Base-by-base conservation (phyloP, 305 asterid species). In the Striga hermonthica region DNA sequence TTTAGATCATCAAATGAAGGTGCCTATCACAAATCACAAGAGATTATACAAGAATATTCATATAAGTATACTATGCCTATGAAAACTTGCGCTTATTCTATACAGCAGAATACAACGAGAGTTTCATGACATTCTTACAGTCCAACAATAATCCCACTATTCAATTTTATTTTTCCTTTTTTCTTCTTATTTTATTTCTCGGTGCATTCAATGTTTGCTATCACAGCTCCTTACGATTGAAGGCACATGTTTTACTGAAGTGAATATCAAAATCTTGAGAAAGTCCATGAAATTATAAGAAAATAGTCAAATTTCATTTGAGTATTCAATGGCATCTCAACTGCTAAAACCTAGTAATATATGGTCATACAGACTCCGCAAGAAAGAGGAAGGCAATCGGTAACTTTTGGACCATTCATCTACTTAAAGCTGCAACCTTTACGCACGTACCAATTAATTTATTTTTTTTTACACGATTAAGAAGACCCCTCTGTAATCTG, bases 1-100 rank as follows among this genome's bases (percentile, higher is more conserved):
- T 79, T 71, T 68, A 77, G 62, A 64, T 82, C 84, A 49, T 62
- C 65, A 69, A 55, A 37, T 57, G 68, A 34, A 58, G 84, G 77
- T 41, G 34, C 75, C 84, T 79, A 73, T 35, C 47, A 60, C 43
- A 36, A 41, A 39, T 13, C 49, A 14, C 54, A 59, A 16, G 44
- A 11, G 15, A 48, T 15, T 69, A 66, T 7, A 60, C 45, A 34
- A 45, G 54, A 57, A 73, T 16, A 60, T 39, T 67, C 36, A 63
- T 47, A n/a, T 6, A 37, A 62, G 41, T 15, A 64, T 52, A 40
- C 7, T 14, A 56, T 4, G 5, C 61, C 56, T 60, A 31, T 44
- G 15, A 28, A 31, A 15, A 9, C 4, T 56, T 13, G 31, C 48
- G 38, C 31, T 60, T 43, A 13, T 6, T 66, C 12, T 66, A 9